phyloP scores from a whole-genome alignment of 1,284 basidiomycete species.

The Puccinia coronata region DNA sequence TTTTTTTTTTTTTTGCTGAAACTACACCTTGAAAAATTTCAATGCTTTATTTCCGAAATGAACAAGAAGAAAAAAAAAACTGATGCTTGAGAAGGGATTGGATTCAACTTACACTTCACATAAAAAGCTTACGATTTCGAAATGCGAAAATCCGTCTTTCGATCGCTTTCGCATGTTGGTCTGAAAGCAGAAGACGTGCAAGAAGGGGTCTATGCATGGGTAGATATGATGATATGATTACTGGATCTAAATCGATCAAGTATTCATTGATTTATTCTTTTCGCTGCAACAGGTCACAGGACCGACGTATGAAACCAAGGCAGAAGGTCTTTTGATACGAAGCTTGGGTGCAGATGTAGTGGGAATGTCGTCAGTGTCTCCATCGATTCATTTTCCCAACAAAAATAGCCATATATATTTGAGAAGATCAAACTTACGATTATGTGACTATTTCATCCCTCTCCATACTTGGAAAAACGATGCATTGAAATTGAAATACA shows the following conservation, averaged over 20 bases:
- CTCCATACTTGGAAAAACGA: neutral
- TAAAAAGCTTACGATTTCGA: slow-evolving; percentile 44
- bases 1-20: slow-evolving; percentile 56
- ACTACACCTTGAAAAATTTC: neutral
- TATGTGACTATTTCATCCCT: too few species aligned
- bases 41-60: neutral
- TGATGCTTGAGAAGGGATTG: neutral
- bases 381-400: neutral
- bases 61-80: neutral
- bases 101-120: neutral
- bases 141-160: slow-evolving; percentile 46
- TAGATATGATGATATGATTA: slow-evolving; percentile 63
- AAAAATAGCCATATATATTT: neutral
- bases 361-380: slow-evolving; percentile 40
- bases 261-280: neutral
- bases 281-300: slow-evolving; percentile 49
- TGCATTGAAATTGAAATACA: neutral
- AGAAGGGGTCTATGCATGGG: slow-evolving; percentile 82
- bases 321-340: slow-evolving; percentile 73
- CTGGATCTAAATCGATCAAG: neutral
- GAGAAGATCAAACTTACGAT: neutral
- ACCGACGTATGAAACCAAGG: slow-evolving; percentile 79
- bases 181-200: slow-evolving; percentile 64
- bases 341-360: slow-evolving; percentile 65
- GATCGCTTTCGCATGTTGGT: slow-evolving; percentile 32